phyloP scores from a whole-genome alignment of 2,329 filamentous ascomycete genomes.

The Stagonosporopsis chrysanthemi region DNA sequence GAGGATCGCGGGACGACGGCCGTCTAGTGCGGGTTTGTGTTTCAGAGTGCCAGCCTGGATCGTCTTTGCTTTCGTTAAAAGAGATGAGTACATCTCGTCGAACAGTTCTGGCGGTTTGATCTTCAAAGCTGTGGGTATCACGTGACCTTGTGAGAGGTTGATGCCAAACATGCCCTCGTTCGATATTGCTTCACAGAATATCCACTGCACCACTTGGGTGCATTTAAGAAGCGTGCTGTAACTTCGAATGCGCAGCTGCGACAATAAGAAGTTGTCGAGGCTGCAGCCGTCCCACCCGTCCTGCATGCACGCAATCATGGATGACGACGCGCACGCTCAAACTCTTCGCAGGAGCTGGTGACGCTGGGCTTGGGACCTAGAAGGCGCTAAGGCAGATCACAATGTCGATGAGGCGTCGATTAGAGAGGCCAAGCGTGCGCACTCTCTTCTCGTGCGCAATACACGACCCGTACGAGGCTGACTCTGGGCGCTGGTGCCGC shows the following conservation, averaged over 20 bases:
- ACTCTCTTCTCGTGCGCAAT: neutral
- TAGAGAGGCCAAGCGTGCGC: neutral
- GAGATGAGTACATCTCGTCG: slow-evolving; percentile 11
- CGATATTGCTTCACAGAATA: neutral
- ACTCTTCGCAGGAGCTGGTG: neutral
- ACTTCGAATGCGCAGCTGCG: neutral
- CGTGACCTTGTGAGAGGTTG: neutral
- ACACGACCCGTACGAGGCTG: slow-evolving; percentile 2
- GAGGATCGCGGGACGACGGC: slow-evolving; percentile 14
- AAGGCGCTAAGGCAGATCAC: slow-evolving; percentile 16
- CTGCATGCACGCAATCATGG: slow-evolving; percentile 15
- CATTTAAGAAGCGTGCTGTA: neutral
- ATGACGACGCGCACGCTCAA: slow-evolving; percentile 18
- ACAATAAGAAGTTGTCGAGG: slow-evolving; percentile 3
- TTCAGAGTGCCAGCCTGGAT: slow-evolving; percentile 11
- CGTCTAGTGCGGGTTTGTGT: slow-evolving; percentile 9
- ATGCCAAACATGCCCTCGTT: neutral
- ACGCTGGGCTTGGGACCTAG: slow-evolving; percentile 10
- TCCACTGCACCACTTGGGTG: neutral
- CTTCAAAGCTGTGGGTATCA: neutral
- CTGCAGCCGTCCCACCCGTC: slow-evolving; percentile 9
- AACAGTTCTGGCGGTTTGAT: slow-evolving; percentile 1
- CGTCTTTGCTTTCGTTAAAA: slow-evolving; percentile 7
- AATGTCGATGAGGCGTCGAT: slow-evolving; percentile 14
- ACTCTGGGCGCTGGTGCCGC: neutral